Evolutionary conservation across 768 basidiomycete species (phyloP).

Genomic region (Amanita jacksonii): DNA sequence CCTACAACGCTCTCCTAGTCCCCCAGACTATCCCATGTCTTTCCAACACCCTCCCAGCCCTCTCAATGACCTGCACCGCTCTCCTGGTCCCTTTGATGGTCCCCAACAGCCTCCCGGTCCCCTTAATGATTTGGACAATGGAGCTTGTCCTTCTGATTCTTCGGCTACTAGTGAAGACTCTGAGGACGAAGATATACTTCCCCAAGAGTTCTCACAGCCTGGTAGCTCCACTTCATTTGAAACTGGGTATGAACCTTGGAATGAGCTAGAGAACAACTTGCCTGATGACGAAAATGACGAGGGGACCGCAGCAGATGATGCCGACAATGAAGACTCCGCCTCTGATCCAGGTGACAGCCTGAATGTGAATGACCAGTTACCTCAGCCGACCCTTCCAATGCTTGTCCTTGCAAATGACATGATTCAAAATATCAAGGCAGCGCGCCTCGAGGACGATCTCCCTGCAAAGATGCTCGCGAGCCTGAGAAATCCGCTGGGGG

Average conservation of each 20-base stretch:
- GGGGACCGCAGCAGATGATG: background rate
- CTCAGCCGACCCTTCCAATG: constrained; percentile 1
- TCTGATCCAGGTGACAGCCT: too few species aligned
- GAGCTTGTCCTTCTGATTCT: background rate
- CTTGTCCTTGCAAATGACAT: background rate
- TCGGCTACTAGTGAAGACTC: too few species aligned
- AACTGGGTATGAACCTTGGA: background rate
- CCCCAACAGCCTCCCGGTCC: too few species aligned
- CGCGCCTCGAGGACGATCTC: background rate
- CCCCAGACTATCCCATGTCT: background rate
- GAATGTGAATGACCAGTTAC: background rate
- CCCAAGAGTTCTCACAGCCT: background rate
- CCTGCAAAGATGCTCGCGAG: background rate
- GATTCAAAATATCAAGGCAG: background rate
- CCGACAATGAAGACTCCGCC: too few species aligned
- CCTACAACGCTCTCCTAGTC: background rate
- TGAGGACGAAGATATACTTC: too few species aligned
- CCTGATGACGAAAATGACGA: background rate
- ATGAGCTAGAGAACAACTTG: background rate
- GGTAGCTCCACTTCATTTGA: background rate
- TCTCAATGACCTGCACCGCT: background rate
- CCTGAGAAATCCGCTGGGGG: background rate
- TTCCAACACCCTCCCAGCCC: background rate
- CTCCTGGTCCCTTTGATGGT: too few species aligned
- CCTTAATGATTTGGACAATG: background rate